Percentiles rank a stretch among this genome's conserved stretches.
These are phyloP conservation scores for Larix kaempferi DNA, from an alignment of 75 land plant species.

Conservation along the genomic window DNA sequence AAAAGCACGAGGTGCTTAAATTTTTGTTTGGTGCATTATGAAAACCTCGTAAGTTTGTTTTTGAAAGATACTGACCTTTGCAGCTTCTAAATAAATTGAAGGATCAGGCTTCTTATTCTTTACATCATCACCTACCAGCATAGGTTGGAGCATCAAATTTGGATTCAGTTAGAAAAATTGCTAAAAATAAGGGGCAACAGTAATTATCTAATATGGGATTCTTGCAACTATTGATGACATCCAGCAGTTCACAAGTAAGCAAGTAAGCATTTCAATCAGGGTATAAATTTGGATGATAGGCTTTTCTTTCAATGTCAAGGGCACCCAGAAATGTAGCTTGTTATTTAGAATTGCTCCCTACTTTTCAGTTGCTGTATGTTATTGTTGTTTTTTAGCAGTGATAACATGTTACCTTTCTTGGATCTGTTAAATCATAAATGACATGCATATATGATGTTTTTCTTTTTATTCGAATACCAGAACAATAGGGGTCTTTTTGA, in stretches of 20 bases:
- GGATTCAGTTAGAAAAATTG: background rate
- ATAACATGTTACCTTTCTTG: too few species aligned
- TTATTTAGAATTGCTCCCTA: too few species aligned
- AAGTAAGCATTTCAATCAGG: background rate
- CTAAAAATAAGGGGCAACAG: background rate
- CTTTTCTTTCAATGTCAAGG: background rate
- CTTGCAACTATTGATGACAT: background rate
- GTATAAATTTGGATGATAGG: background rate
- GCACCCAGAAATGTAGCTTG: background rate
- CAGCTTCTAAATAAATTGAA: constrained; percentile 79
- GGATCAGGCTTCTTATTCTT: constrained; percentile 95
- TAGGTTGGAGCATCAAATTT: background rate
- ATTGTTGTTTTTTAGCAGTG: too few species aligned
- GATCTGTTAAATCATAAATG: too few species aligned
- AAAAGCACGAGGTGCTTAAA: background rate
- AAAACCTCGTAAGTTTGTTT: constrained; percentile 5
- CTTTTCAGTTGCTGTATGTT: too few species aligned
- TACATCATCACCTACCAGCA: constrained; percentile 88
- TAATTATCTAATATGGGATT: background rate
- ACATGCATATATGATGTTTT: too few species aligned
- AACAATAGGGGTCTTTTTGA: too few species aligned
- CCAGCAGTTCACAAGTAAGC: background rate
- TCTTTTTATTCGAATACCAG: too few species aligned
- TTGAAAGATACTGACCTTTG: constrained; percentile 38
- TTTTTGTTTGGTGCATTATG: background rate